Evolutionary conservation across 129 eudicot species (phyloP).

Genomic region (Lonicera japonica): DNA sequence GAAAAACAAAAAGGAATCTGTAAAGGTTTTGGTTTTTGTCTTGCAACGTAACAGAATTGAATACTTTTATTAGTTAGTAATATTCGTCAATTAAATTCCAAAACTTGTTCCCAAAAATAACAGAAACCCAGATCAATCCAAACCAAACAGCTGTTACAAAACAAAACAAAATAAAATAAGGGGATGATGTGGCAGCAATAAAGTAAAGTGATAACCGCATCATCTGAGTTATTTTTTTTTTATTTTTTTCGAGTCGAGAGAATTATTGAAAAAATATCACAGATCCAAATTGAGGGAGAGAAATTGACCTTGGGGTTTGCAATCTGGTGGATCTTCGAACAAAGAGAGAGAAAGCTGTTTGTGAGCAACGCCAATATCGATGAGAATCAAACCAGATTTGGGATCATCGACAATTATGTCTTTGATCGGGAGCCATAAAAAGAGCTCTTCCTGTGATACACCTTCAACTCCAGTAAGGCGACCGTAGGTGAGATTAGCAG

Average conservation of each 20-base stretch:
- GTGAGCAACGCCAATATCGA: constrained; percentile 67
- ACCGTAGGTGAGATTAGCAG: constrained; percentile 69
- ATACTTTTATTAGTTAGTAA: no score
- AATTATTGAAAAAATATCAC: background rate
- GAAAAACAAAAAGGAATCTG: no score
- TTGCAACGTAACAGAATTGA: no score
- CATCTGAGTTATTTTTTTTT: no score
- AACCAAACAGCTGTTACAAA: background rate
- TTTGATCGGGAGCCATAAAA: constrained; percentile 73
- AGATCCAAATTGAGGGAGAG: background rate
- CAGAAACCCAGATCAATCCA: background rate
- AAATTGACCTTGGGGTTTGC: constrained; percentile 35
- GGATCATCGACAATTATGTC: constrained; percentile 73
- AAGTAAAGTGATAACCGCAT: no score
- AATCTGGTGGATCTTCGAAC: constrained; percentile 84
- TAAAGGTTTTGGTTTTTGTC: no score
- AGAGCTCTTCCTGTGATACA: constrained; percentile 61
- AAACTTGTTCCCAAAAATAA: background rate
- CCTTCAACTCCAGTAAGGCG: constrained; percentile 67
- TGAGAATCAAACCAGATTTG: constrained; percentile 53
- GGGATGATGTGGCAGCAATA: no score
- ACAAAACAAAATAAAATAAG: no score
- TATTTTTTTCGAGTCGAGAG: no score
- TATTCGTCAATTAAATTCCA: no score
- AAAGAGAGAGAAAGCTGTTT: constrained; percentile 69